Evolutionary conservation across 140 eudicot species (phyloP).

Genomic region (Stevia rebaudiana): DNA sequence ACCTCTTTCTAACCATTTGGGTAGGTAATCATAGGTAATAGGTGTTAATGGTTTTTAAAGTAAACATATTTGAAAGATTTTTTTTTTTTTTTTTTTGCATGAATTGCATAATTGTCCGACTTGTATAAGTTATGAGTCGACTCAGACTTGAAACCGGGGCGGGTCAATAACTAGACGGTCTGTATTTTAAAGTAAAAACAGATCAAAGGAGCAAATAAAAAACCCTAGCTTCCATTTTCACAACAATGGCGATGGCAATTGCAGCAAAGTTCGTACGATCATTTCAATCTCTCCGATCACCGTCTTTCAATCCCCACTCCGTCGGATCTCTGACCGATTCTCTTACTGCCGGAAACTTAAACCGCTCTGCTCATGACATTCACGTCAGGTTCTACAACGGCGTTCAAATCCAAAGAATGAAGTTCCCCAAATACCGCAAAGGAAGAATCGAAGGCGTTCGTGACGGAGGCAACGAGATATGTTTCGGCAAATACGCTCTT

Average conservation of each 20-base stretch:
- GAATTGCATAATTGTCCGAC: no score
- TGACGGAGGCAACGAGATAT: slow-evolving; percentile 32
- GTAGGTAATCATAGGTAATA: no score
- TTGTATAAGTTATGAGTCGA: not conserved
- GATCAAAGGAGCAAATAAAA: not conserved
- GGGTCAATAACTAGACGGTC: not conserved
- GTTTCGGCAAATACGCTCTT: slow-evolving; percentile 36
- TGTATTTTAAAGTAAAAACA: no score
- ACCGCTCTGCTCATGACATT: not conserved
- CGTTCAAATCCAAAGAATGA: slow-evolving; percentile 17
- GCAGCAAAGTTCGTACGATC: slow-evolving; percentile 14
- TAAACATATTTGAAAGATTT: no score
- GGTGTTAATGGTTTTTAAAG: no score
- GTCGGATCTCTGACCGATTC: slow-evolving; percentile 12
- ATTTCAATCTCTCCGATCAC: slow-evolving; percentile 1
- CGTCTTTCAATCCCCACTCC: not conserved
- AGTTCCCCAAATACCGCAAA: slow-evolving; percentile 26
- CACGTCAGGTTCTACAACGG: slow-evolving; percentile 7
- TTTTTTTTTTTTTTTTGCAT: no score
- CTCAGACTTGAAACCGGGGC: not conserved
- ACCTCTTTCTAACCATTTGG: no score
- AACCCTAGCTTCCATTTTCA: slow-evolving; percentile 15
- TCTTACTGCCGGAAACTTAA: not conserved
- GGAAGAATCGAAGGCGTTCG: slow-evolving; percentile 32
- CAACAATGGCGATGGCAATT: slow-evolving; percentile 12